Evolutionary conservation across 2,329 filamentous ascomycete species (phyloP).

Genomic region (Catunica adiposa): DNA sequence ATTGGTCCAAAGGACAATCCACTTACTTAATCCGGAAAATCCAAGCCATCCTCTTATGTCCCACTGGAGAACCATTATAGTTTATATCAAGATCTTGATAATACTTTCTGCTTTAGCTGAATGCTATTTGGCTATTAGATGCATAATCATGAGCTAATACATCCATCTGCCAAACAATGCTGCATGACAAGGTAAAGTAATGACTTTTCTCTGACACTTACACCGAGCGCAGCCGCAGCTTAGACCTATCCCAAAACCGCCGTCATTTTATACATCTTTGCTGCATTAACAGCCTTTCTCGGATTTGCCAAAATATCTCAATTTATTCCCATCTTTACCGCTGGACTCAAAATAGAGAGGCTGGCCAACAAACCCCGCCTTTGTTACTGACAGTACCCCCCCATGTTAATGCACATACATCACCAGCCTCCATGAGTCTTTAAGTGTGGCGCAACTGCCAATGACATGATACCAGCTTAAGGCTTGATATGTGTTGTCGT

Average conservation of each 20-base stretch:
- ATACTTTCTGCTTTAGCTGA: neutral
- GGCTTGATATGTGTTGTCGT: neutral
- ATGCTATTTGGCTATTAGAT: neutral
- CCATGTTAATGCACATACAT: neutral
- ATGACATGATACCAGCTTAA: too few relatives aligned
- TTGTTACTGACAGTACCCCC: neutral
- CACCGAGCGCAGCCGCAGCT: neutral
- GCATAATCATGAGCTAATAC: neutral
- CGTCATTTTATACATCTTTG: neutral
- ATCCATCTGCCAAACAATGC: neutral
- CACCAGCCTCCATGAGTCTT: neutral
- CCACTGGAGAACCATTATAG: too few relatives aligned
- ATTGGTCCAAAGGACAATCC: neutral
- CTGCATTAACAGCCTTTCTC: too few relatives aligned
- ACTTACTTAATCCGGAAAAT: neutral
- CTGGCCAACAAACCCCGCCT: neutral
- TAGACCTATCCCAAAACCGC: neutral
- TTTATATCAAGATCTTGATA: too few relatives aligned
- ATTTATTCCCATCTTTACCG: too few relatives aligned
- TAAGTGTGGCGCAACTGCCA: neutral
- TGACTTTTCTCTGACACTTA: neutral
- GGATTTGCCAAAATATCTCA: too few relatives aligned
- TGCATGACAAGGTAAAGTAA: neutral
- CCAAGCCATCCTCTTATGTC: neutral
- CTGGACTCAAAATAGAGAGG: neutral